Base-by-base conservation (phyloP, 805 yeast species). In the Candida parachauliodes region DNA sequence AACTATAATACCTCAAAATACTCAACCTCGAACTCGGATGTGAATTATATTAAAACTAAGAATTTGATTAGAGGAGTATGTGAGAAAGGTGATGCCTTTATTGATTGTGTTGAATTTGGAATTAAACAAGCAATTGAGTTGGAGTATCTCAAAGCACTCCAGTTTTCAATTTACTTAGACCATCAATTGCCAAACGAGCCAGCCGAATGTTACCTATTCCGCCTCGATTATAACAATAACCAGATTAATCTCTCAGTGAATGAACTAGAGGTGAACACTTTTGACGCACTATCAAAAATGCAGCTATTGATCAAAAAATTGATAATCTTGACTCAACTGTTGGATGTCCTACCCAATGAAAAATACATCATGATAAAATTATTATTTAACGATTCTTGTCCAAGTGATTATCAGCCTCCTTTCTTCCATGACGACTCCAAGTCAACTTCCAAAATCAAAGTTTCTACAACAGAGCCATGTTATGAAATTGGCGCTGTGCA, bases 61-160 rank as follows among this genome's bases (percentile, higher is more conserved):
- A 67, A 70, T 3, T 51, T 81, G 27, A 56, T 62, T 2, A 61
- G 66, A 36, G 81, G 81, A 0, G 59, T 57, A 18, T 65, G 74
- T 0, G 46, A 47, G 2, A 71, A 72, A 32, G 77, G 69, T 4
- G 83, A 80, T 49, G 34, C 50, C 3, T 62, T 78, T 23, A 49
- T 77, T 21, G 62, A 70, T 41, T 77, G 83, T 82, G 47, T 80
- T 17, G 79, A 79, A 25, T 55, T 55, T 16, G 77, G 81, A 8
- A 65, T 73, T 3, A 53, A 60, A 28, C 73, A 70, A 33, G 67
- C 78, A 0, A 52, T 79, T 2, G 60, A 59, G 17, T 46, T 52
- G 19, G 62, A 68, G 21, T 71, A 64, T 41, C 49, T 78, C 27
- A 60, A 66, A 39, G 70, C 73, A 0, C 40, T 78, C 21, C 65